Evolutionary conservation across 306 rosid genomes (phyloP).

Genomic region (Trifolium repens): DNA sequence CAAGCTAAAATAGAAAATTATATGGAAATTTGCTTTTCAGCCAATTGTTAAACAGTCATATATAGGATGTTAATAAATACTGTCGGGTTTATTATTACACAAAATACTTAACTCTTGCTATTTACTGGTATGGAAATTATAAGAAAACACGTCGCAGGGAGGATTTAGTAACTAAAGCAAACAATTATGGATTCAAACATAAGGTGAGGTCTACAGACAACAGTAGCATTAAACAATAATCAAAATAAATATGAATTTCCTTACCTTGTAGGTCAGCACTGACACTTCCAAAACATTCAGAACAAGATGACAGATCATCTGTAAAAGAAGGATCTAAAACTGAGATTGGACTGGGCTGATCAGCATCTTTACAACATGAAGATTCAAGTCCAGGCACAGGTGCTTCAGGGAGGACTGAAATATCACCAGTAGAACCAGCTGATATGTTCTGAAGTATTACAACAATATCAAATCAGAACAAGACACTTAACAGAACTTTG

Average conservation of each 20-base stretch:
- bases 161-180: constrained; percentile 9
- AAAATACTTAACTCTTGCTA: constrained; percentile 12
- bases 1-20: constrained; percentile 18
- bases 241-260: constrained; percentile 29
- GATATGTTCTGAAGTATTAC: constrained; percentile 62
- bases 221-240: constrained; percentile 14
- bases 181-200: constrained; percentile 14
- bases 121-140: constrained; percentile 14
- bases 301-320: constrained; percentile 79
- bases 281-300: constrained; percentile 93
- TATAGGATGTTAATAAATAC: constrained; percentile 14
- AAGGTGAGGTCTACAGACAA: constrained; percentile 27
- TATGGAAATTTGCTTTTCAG: neutral
- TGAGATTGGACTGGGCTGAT: constrained; percentile 98
- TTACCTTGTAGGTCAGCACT: constrained; percentile 91
- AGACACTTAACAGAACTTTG: constrained; percentile 30
- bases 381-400: constrained; percentile 60
- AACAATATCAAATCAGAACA: constrained; percentile 40
- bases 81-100: neutral
- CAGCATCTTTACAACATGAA: constrained; percentile 74
- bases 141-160: constrained; percentile 6
- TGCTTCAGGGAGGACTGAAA: constrained; percentile 51
- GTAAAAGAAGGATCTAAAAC: constrained; percentile 82
- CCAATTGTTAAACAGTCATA: constrained; percentile 19
- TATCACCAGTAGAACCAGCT: constrained; percentile 48